Base-by-base conservation (phyloP, 2,329 filamentous ascomycete species). In the Beauveria rudraprayagi region DNA sequence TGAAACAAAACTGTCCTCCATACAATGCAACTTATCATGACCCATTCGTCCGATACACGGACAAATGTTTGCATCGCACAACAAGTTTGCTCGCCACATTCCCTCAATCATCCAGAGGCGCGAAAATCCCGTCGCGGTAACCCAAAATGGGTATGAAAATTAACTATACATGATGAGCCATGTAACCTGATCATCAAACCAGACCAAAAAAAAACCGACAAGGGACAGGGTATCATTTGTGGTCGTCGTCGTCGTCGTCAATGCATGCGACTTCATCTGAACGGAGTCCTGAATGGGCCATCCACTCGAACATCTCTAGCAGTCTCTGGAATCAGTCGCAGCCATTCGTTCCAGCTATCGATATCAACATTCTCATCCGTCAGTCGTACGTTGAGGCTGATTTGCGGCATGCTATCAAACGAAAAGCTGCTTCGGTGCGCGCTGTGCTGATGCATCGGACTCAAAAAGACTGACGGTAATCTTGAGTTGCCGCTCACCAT, bases 341-440 rank as follows among this genome's bases (percentile, higher is more conserved):
- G 70, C 81, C 82, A 85, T 66, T 85, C 82, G 59, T 78, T 74
- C 82, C 82, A 84, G 60, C 72, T 78, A 56, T 84, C 81, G 58
- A 79, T 68, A 63, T 82, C 78, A 62, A 83, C 70, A 34, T 75
- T 75, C 26, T 82, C 80, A 46, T 83, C 81, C 2, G 75, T 75
- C 47, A 85, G 69, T 28, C 77, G 75, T 60, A 85, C 76, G 10
- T 77, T 79, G 8, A 85, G 67, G 56, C 77, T 78, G 41, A 85
- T 63, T 60, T 81, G 78, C 2, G 78, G 73, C 28, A 76, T 77
- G n/a, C 76, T 76, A 55, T 77, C 75, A 44, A 73, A 73, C 8
- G 74, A 73, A 55, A 75, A 70, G 56, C 70, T 75, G 64, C 67
- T 73, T 52, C 73, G 71, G 51, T 74, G 67, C 16, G 74, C 70